Conservation (phyloP, 2,329 filamentous ascomycete species). For the Alternaria burnsii region DNA sequence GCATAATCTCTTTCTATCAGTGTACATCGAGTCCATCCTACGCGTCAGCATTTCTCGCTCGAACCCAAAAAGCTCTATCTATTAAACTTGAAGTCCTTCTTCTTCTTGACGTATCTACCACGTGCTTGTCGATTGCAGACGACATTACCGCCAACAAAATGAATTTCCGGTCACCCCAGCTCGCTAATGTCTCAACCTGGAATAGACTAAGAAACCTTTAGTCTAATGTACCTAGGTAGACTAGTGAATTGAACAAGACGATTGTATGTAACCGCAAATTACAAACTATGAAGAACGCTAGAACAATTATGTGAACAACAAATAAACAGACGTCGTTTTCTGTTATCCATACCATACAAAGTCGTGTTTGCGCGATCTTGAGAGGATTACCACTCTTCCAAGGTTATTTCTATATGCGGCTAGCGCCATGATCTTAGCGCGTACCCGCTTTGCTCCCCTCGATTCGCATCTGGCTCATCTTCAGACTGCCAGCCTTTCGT, state of each 20-base stretch:
- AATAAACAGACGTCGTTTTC: background rate
- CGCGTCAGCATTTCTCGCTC: background rate
- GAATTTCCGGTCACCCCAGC: no score
- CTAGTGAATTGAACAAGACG: background rate
- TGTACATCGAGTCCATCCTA: background rate
- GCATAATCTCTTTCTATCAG: background rate
- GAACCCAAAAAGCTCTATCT: background rate
- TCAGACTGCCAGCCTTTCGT: background rate
- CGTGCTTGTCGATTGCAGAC: background rate
- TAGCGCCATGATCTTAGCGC: background rate
- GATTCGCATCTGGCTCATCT: background rate
- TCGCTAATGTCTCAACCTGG: no score
- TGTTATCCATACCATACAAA: background rate
- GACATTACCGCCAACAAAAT: background rate
- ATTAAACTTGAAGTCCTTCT: background rate
- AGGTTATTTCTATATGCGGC: background rate
- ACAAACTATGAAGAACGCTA: background rate
- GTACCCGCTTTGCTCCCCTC: background rate
- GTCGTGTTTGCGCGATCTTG: background rate
- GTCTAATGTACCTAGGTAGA: background rate
- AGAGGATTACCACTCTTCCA: background rate
- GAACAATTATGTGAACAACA: background rate
- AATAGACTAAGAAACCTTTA: no score
- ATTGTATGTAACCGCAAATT: background rate
- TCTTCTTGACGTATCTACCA: background rate